Base-by-base conservation (phyloP, 257 asterid genomes). In the Solanum chiquidenum region DNA sequence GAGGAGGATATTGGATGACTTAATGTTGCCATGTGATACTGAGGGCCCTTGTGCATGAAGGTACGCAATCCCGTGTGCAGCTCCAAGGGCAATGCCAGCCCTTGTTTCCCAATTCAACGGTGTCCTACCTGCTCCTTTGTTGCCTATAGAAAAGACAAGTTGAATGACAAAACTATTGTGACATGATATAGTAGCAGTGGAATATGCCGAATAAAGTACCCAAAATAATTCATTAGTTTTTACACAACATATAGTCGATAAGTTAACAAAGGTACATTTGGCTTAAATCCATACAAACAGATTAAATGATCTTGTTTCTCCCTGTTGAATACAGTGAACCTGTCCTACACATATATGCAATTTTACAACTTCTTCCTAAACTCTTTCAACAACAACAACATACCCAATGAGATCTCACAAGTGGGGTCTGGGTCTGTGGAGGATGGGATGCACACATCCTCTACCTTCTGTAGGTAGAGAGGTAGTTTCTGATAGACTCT, bases 91-190 rank as follows among this genome's bases (percentile, higher is more conserved):
- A 74, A 93, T 89, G 80, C 73, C 35, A 31, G 91, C 87, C 64
- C 95, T 90, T 18, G 92, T 90, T 90, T 93, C 94, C 95, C 95
- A 93, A 82, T 91, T 91, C 84, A 93, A 87, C 1, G 94, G 93
- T 60, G 93, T 91, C 91, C 93, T 87, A 76, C 95, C 92, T 72
- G 91, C 90, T 21, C 91, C 93, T 87, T 85, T 91, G 87, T 90
- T 93, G 86, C 95, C 95, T 92, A 37, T 20, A 55, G 46, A 80
- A 60, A 29, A 83, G 33, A 85, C 35, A 35, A 82, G 44, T 6
- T 6, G 69, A 49, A 82, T 82, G 86, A 49, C 12, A 9, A 82
- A 82, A 82, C 44, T 82, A 18, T 82, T 82, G 11, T 82, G 86
- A 82, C 69, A 49, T 82, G 86, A 49, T 49, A 80, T 46, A 80